Percentiles rank a stretch among this genome's conserved stretches.
Conservation (phyloP, 495 filamentous ascomycete genomes). For the Penicillium malachiteum region DNA sequence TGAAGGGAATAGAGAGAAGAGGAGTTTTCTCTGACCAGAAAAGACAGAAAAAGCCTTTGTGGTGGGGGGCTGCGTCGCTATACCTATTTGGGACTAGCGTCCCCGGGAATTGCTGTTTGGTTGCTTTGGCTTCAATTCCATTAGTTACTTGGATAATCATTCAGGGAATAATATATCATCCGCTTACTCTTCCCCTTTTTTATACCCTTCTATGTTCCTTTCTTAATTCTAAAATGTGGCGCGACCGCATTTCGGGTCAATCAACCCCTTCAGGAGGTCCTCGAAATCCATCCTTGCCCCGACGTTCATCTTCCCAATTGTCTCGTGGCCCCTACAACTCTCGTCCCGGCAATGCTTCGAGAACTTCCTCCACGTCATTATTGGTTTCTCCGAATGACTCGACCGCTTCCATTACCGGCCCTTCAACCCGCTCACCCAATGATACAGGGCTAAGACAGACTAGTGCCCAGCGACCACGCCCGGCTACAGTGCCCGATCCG, state of each 20-base stretch:
- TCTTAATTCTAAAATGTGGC: conserved; percentile 64
- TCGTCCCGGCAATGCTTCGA: conserved; percentile 59
- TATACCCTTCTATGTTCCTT: neutral
- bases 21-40: conserved; percentile 23
- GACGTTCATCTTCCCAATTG: conserved; percentile 53
- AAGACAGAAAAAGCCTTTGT: conserved; percentile 35
- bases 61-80: conserved; percentile 44
- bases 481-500: conserved; percentile 63
- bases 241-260: conserved; percentile 79
- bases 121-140: neutral
- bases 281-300: conserved; percentile 70
- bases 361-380: conserved; percentile 67
- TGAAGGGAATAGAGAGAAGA: conserved; percentile 21
- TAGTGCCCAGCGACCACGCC: conserved; percentile 43
- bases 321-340: conserved; percentile 41
- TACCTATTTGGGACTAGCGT: conserved; percentile 32
- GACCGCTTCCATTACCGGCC: conserved; percentile 64
- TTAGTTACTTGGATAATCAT: conserved; percentile 5
- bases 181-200: neutral
- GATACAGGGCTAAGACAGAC: conserved; percentile 62
- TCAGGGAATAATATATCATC: neutral
- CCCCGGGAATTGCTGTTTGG: conserved; percentile 8
- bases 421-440: conserved; percentile 57
- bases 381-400: conserved; percentile 67
- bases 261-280: conserved; percentile 63